A percentile compares a stretch with the other conserved stretches of the same genome.
These are phyloP conservation scores for Pulveroboletus sp. DNA, from an alignment of 768 basidiomycete species.

Conservation along the genomic window DNA sequence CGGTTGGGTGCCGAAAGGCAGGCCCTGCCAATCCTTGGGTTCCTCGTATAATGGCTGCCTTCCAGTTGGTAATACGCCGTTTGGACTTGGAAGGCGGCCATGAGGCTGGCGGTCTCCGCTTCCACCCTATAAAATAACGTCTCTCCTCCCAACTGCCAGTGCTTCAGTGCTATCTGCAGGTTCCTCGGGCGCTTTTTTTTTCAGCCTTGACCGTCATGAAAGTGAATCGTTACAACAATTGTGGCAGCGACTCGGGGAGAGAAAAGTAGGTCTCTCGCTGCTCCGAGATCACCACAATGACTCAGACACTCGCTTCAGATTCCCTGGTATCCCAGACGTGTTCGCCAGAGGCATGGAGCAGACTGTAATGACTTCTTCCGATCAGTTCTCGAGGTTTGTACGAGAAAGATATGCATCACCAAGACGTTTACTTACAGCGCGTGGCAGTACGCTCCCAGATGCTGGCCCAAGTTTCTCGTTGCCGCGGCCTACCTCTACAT, in stretches of 20 bases:
- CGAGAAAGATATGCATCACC: not conserved
- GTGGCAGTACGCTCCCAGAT: not conserved
- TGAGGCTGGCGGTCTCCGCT: not conserved
- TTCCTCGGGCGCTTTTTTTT: no score
- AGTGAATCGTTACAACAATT: no score
- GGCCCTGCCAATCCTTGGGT: not conserved
- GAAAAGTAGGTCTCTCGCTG: not conserved
- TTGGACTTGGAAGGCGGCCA: not conserved
- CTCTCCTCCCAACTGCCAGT: not conserved
- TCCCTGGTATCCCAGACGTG: not conserved
- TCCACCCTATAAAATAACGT: not conserved
- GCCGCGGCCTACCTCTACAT: not conserved
- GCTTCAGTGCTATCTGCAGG: no score
- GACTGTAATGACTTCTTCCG: not conserved
- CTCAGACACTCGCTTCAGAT: not conserved
- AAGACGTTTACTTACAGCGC: not conserved
- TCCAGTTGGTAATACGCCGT: not conserved
- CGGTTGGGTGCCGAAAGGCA: not conserved
- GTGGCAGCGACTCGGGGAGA: not conserved
- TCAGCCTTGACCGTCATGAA: conserved; percentile 1
- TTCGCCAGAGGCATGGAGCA: no score
- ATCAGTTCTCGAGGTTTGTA: not conserved
- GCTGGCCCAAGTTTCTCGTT: no score
- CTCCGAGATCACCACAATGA: not conserved
- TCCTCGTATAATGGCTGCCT: not conserved